Evolutionary conservation across 805 yeast species (phyloP), one percentile per base, ranked within the genome.

Genomic region (Ogataea degrootiae): DNA sequence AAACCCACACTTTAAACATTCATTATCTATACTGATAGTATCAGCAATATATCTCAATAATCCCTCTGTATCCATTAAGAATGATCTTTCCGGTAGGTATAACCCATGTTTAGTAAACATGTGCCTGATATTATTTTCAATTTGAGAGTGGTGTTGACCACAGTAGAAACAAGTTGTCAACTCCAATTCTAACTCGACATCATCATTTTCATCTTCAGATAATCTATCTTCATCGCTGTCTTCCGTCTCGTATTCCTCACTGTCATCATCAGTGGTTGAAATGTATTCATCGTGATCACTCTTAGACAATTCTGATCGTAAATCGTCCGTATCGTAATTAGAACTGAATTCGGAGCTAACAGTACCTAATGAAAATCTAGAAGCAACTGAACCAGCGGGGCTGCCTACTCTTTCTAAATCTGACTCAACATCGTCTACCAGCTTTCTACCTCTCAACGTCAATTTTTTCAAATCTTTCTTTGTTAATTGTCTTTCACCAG

Each of bases 21-120:
- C 77, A 55, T 85, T 80, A 29, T 96, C 96, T 29, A 83, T 68
- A 14, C 89, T 84, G 40, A 91, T 80, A 51, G 81, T 80, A 53
- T 88, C 90, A 22, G 87, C 89, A 47, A 94, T 67, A 60, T 84
- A 85, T 4, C 69, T 66, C 16, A 94, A 63, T 26, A 94, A 70
- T 0, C 97, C 97, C 33, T 74, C 76, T 36, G 77, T 65, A 62
- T 92, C 89, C 0, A 67, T 69, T 42, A 94, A 70, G 56, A 79
- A 87, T 17, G 80, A 77, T 52, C 77, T 71, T 61, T 94, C 96
- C 1, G 99, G 99, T 7, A 94, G 76, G 53, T 84, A 92, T 33
- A 94, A 74, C 0, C 98, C 98, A 64, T 87, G 97, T 39, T 64
- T 73, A 41, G 72, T 71, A 58, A 76, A 80, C 96, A 94, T 87